Percentiles rank a stretch among this genome's conserved stretches.
phyloP scores from a whole-genome alignment of 2,329 filamentous ascomycete species.

The Cercospora janseana region DNA sequence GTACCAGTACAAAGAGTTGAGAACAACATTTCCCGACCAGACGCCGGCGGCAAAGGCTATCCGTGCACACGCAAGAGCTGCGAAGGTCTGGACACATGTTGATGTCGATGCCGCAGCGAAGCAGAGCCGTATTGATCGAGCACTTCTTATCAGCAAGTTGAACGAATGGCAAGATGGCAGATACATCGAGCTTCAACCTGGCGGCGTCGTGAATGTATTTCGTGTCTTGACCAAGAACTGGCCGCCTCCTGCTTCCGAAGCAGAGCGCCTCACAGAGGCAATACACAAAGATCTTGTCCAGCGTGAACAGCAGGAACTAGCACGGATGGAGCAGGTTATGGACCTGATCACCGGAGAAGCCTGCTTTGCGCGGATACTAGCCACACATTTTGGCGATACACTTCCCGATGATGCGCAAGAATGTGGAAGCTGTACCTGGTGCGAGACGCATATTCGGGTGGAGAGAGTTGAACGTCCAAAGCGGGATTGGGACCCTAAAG shows the following conservation, averaged over 20 bases:
- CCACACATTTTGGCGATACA: slow-evolving; percentile 58
- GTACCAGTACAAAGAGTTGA: slow-evolving; percentile 51
- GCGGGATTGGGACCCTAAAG: slow-evolving; percentile 41
- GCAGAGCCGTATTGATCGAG: slow-evolving; percentile 41
- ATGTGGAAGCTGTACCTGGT: slow-evolving; percentile 55
- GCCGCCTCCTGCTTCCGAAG: slow-evolving; percentile 45
- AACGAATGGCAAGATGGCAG: slow-evolving; percentile 54
- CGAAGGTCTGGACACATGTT: slow-evolving; percentile 47
- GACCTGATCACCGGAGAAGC: slow-evolving; percentile 52
- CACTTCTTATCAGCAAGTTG: slow-evolving; percentile 55
- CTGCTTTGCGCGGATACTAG: slow-evolving; percentile 55
- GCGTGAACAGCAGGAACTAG: slow-evolving; percentile 56
- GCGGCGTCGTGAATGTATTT: slow-evolving; percentile 56
- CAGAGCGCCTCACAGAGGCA: slow-evolving; percentile 47
- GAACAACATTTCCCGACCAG: slow-evolving; percentile 39
- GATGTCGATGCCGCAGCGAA: slow-evolving; percentile 48
- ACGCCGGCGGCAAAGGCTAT: slow-evolving; percentile 50
- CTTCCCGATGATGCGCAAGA: slow-evolving; percentile 45
- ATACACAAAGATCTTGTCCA: slow-evolving; percentile 53
- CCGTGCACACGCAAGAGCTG: slow-evolving; percentile 42
- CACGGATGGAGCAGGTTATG: slow-evolving; percentile 52
- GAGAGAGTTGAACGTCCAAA: slow-evolving; percentile 43
- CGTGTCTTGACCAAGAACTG: slow-evolving; percentile 48
- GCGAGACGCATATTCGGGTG: slow-evolving; percentile 38
- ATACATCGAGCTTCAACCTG: slow-evolving; percentile 52